Evolutionary conservation across 1,139 yeast genomes (phyloP).

Genomic region (Debaryomyces robertsiae): DNA sequence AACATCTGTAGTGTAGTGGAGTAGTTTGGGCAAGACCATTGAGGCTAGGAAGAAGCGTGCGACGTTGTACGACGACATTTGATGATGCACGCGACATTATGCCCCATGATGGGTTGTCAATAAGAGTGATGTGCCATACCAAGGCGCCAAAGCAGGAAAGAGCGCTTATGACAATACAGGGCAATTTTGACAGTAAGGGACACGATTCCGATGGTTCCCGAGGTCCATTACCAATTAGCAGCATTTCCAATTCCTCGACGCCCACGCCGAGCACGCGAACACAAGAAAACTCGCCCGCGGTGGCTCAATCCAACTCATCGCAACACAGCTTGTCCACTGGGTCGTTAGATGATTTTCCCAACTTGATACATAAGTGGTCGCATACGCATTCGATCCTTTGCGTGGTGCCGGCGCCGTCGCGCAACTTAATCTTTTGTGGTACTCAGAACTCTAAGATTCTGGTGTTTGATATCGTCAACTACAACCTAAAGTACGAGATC

Average conservation of each 20-base stretch:
- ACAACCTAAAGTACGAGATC: slow-evolving; percentile 48
- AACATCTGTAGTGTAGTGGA: too few relatives aligned
- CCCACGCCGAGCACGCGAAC: slow-evolving; percentile 20
- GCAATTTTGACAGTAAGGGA: slow-evolving; percentile 38
- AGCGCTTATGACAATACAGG: slow-evolving; percentile 2
- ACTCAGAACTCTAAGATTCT: slow-evolving; percentile 86
- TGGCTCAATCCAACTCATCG: neutral
- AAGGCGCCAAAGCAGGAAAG: neutral
- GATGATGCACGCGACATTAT: neutral
- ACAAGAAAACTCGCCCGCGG: slow-evolving; percentile 26
- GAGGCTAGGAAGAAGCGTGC: too few relatives aligned
- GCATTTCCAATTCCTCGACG: slow-evolving; percentile 21
- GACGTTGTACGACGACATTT: neutral
- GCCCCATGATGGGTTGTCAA: neutral
- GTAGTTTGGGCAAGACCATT: too few relatives aligned
- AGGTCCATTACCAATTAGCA: slow-evolving; percentile 32
- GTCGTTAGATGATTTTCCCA: slow-evolving; percentile 18
- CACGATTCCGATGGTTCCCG: slow-evolving; percentile 29
- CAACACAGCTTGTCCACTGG: neutral
- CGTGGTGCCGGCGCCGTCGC: slow-evolving; percentile 63
- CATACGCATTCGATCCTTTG: slow-evolving; percentile 76
- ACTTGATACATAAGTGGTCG: slow-evolving; percentile 72
- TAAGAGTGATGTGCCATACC: too few relatives aligned
- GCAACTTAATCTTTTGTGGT: slow-evolving; percentile 78
- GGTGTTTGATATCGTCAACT: slow-evolving; percentile 69